phyloP scores from a whole-genome alignment of 73 alveolate genomes.

The Tetrahymena elliotti region DNA sequence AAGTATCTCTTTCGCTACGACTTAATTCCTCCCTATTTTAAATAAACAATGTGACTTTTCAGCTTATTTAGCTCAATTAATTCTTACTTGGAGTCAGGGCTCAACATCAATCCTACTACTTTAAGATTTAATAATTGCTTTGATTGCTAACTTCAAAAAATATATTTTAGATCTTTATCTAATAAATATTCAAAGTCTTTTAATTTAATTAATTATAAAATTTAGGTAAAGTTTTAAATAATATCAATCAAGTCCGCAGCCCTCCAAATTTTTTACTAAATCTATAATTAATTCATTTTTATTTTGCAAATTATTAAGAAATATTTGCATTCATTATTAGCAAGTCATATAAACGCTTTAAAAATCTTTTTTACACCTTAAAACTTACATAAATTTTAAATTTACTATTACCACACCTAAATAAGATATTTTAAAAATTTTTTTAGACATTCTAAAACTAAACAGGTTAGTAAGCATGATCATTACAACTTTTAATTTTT shows the following conservation, averaged over 20 bases:
- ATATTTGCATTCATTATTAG: neutral
- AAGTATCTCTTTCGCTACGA: neutral
- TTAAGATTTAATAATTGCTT: neutral
- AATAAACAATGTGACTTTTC: neutral
- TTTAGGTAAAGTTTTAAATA: neutral
- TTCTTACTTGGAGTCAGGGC: neutral
- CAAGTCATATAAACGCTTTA: too few relatives aligned
- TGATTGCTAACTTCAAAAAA: neutral
- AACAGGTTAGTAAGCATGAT: too few relatives aligned
- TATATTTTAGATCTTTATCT: neutral
- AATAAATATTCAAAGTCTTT: neutral
- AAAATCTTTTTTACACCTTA: neutral
- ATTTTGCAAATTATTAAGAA: neutral
- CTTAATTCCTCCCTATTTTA: neutral
- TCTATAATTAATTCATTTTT: neutral
- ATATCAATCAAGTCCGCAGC: neutral
- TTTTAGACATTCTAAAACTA: too few relatives aligned
- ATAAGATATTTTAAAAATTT: too few relatives aligned
- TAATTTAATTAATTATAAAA: neutral
- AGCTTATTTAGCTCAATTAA: neutral
- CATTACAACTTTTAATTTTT: too few relatives aligned
- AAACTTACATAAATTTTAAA: neutral
- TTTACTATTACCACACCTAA: neutral
- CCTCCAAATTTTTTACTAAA: neutral
- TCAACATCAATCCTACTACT: neutral